Percentiles rank a stretch among this genome's conserved stretches.
Evolutionary conservation across 495 filamentous ascomycete species (phyloP).

Genomic region (Penicillium soppii): DNA sequence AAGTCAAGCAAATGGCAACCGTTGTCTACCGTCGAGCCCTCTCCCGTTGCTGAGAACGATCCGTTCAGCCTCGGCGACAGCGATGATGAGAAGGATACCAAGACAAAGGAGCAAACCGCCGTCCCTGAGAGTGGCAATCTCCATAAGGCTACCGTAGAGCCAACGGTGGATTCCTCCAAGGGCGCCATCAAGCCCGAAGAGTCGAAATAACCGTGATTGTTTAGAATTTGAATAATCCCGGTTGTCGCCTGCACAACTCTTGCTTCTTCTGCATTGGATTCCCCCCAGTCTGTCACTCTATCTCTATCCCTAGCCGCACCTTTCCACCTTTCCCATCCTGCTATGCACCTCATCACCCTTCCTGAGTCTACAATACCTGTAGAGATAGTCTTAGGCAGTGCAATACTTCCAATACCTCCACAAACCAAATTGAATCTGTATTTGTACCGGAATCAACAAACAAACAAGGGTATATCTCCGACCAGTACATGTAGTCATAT

Average conservation of each 20-base stretch:
- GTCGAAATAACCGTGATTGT: slow-evolving; percentile 24
- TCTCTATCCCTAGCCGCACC: neutral
- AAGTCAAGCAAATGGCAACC: slow-evolving; percentile 97
- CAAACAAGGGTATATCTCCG: slow-evolving; percentile 18
- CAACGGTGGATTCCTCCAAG: too few species aligned
- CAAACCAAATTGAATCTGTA: slow-evolving; percentile 9
- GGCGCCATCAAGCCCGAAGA: slow-evolving; percentile 27
- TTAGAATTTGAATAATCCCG: slow-evolving; percentile 9
- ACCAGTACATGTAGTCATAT: neutral
- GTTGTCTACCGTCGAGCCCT: slow-evolving; percentile 80
- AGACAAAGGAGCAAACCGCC: slow-evolving; percentile 60
- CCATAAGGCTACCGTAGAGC: slow-evolving; percentile 69
- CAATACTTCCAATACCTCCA: neutral
- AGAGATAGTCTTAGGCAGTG: slow-evolving; percentile 1
- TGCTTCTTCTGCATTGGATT: neutral
- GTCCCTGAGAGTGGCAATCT: slow-evolving; percentile 66
- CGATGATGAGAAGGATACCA: slow-evolving; percentile 86
- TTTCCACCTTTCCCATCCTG: neutral
- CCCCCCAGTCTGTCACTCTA: neutral
- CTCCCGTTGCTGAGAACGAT: slow-evolving; percentile 85
- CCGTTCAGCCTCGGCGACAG: slow-evolving; percentile 96
- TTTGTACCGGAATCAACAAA: slow-evolving; percentile 4
- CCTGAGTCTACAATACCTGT: slow-evolving; percentile 12
- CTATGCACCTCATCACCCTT: neutral
- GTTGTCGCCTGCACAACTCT: neutral